These are phyloP conservation scores for Alternaria arborescens DNA, from an alignment of 2,329 filamentous ascomycete genomes.

Conservation along the genomic window DNA sequence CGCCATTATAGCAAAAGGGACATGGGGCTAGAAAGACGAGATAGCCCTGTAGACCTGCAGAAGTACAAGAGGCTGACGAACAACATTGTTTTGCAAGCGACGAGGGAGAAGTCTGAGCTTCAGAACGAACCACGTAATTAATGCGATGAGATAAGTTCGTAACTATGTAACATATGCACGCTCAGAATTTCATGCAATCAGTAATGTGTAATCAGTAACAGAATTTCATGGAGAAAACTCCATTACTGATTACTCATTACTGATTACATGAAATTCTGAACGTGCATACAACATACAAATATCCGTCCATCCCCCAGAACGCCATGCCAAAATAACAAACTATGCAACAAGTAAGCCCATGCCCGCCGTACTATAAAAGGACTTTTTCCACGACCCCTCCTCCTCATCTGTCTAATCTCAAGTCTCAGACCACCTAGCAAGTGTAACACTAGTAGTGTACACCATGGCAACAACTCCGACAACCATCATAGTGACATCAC, in stretches of 20 bases:
- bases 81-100: not conserved
- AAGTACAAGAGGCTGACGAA: not conserved
- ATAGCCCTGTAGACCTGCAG: not conserved
- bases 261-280: too few relatives aligned
- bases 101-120: not conserved
- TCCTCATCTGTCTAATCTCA: not conserved
- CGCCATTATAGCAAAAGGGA: too few relatives aligned
- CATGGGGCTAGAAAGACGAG: not conserved
- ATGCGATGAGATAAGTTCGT: not conserved
- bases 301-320: not conserved
- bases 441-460: constrained; percentile 73
- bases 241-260: too few relatives aligned
- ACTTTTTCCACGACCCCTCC: not conserved
- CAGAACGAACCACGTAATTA: not conserved
- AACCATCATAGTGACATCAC: constrained; percentile 70
- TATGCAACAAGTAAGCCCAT: constrained; percentile 6
- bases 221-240: too few relatives aligned
- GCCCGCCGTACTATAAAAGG: not conserved
- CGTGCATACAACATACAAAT: not conserved
- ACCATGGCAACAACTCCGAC: constrained; percentile 75
- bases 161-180: too few relatives aligned
- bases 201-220: too few relatives aligned
- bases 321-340: constrained; percentile 3
- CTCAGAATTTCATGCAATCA: too few relatives aligned
- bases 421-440: constrained; percentile 50